Percentiles rank a stretch among this genome's conserved stretches.
Conservation (phyloP, 1,139 yeast genomes). For the Hemisphaericaspora xylofermentans region DNA sequence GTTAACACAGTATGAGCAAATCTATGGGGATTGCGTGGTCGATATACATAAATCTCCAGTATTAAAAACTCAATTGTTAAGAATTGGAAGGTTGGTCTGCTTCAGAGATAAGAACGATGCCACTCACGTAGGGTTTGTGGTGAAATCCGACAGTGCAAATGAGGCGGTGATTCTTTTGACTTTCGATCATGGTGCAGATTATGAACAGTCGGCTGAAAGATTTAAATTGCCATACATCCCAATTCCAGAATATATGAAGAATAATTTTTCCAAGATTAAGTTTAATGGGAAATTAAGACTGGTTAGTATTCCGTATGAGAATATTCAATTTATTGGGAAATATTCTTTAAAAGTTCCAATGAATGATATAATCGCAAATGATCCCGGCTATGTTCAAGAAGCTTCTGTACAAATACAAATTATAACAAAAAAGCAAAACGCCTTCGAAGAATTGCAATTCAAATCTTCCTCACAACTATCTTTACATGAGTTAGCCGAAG, state of each 20-base stretch:
- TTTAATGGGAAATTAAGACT: conserved; percentile 36
- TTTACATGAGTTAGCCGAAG: conserved; percentile 50
- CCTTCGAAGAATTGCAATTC: conserved; percentile 48
- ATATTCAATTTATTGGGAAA: conserved; percentile 52
- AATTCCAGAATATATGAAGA: conserved; percentile 23
- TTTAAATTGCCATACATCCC: conserved; percentile 58
- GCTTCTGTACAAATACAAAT: conserved; percentile 42
- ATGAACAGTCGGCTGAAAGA: conserved; percentile 24
- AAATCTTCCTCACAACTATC: conserved; percentile 47
- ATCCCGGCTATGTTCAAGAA: conserved; percentile 39
- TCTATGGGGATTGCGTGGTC: conserved; percentile 46
- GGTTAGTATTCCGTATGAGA: conserved; percentile 45
- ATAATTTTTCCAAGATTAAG: conserved; percentile 27
- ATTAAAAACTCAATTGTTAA: conserved; percentile 44
- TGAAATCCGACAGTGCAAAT: conserved; percentile 35
- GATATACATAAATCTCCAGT: conserved; percentile 48
- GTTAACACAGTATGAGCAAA: conserved; percentile 43
- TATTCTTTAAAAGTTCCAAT: conserved; percentile 43
- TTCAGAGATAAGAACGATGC: conserved; percentile 48
- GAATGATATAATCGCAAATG: conserved; percentile 44
- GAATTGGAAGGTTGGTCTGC: conserved; percentile 60
- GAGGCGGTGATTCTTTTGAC: conserved; percentile 38
- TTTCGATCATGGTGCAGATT: conserved; percentile 45
- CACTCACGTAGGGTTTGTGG: conserved; percentile 55
- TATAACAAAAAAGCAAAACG: conserved; percentile 41